These are phyloP conservation scores for Wickerhamiella parazyma DNA, from an alignment of 805 yeast species.

Conservation along the genomic window DNA sequence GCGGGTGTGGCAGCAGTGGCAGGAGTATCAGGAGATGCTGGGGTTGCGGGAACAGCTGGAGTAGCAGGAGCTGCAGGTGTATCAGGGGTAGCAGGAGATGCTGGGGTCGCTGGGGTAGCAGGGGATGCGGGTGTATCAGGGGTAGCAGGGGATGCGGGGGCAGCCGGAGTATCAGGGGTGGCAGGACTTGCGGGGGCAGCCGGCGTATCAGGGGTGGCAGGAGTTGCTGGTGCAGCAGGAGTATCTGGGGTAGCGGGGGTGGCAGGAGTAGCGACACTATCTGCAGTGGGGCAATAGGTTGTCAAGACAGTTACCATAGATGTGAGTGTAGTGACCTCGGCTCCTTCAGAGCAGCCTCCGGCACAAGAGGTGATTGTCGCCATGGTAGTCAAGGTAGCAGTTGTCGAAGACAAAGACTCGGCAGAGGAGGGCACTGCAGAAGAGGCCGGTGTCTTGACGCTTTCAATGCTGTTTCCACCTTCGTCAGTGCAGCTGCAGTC, in stretches of 20 bases:
- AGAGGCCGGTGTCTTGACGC: too few species aligned
- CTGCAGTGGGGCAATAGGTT: constrained; percentile 3
- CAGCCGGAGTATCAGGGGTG: neutral
- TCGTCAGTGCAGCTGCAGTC: neutral
- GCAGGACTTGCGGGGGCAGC: too few species aligned
- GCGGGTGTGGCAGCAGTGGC: neutral
- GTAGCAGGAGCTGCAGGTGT: neutral
- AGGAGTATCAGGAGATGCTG: neutral
- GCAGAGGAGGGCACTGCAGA: neutral
- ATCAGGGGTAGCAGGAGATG: neutral
- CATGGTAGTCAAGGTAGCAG: constrained; percentile 2
- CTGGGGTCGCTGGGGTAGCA: neutral
- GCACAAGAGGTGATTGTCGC: constrained; percentile 2
- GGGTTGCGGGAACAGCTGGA: neutral
- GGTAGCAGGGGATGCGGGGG: neutral
- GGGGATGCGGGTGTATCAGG: neutral
- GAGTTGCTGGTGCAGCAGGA: neutral
- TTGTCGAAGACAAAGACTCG: neutral
- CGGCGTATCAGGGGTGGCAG: neutral
- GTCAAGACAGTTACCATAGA: constrained; percentile 1
- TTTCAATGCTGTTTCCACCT: neutral
- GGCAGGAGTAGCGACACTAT: neutral
- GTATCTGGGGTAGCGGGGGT: neutral
- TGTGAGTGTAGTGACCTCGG: constrained; percentile 1
- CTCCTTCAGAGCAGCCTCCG: neutral